Evolutionary conservation across 352 stramenopile genomes (phyloP).

Genomic region (Phytopythium montanum): DNA sequence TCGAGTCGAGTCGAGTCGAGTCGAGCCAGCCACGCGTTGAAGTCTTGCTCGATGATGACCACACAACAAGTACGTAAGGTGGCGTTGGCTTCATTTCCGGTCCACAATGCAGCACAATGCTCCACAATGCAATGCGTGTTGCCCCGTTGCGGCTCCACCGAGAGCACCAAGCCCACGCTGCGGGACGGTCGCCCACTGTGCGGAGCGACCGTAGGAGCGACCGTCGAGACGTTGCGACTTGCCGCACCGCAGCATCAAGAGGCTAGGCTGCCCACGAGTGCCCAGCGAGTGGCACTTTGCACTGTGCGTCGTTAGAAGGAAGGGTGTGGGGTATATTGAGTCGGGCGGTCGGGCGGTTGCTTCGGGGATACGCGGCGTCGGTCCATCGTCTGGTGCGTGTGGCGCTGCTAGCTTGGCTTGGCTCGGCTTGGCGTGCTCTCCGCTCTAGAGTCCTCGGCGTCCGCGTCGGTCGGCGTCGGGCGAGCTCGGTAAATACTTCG

Average conservation of each 20-base stretch:
- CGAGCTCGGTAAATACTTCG: constrained; percentile 81
- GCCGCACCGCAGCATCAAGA: background rate
- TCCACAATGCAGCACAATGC: background rate
- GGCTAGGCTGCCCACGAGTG: no score
- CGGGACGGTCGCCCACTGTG: background rate
- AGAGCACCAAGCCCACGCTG: background rate
- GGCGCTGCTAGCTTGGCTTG: no score
- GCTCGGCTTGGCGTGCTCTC: no score
- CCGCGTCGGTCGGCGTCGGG: constrained; percentile 1
- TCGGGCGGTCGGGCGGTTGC: background rate
- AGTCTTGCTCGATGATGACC: background rate
- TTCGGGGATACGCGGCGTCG: no score
- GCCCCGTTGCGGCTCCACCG: background rate
- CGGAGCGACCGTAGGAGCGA: no score
- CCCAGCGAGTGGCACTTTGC: background rate
- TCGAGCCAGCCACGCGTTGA: background rate
- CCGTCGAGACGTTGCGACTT: background rate
- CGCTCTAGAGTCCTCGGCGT: constrained; percentile 2
- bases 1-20: background rate
- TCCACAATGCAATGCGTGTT: background rate
- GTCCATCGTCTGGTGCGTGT: constrained; percentile 26
- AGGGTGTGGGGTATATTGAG: constrained; percentile 8
- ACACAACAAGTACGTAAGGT: background rate
- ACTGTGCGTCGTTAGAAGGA: background rate
- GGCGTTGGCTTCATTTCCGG: background rate